phyloP scores from a whole-genome alignment of 805 yeast genomes.

The Schwanniomyces sp. region DNA sequence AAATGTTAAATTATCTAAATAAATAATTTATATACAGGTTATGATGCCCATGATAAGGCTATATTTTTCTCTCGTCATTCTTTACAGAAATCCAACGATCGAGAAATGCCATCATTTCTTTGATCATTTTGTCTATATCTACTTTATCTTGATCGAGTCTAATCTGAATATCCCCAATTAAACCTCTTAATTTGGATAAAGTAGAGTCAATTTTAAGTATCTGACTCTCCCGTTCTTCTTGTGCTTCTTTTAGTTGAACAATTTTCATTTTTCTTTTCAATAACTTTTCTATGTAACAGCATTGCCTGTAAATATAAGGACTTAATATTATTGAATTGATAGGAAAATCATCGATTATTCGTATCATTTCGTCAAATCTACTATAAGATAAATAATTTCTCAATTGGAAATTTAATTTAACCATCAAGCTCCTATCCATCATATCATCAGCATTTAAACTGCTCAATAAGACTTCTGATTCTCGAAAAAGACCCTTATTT shows the following conservation, averaged over 20 bases:
- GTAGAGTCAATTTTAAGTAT: not conserved
- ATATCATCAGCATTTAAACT: conserved; percentile 22
- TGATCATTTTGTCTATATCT: conserved; percentile 20
- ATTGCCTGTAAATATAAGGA: conserved; percentile 35
- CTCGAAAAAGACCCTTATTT: conserved; percentile 23
- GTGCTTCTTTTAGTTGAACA: not conserved
- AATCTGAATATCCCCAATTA: conserved; percentile 35
- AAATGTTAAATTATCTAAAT: not conserved
- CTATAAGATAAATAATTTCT: conserved; percentile 19
- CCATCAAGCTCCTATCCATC: conserved; percentile 24
- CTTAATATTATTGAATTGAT: conserved; percentile 27
- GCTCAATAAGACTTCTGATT: conserved; percentile 22
- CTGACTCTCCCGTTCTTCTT: not conserved
- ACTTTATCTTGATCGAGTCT: conserved; percentile 31
- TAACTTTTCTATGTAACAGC: conserved; percentile 26
- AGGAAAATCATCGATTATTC: conserved; percentile 27
- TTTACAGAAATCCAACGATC: conserved; percentile 21
- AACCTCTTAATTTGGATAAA: conserved; percentile 20
- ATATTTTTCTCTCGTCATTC: conserved; percentile 9
- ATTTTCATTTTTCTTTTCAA: conserved; percentile 13
- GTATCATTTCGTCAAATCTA: conserved; percentile 17
- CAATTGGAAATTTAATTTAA: conserved; percentile 22
- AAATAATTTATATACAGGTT: conserved; percentile 6
- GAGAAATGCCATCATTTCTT: conserved; percentile 22
- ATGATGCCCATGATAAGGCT: not conserved